Base-by-base conservation (phyloP, 768 basidiomycete genomes). In the Lyophyllum atratum region DNA sequence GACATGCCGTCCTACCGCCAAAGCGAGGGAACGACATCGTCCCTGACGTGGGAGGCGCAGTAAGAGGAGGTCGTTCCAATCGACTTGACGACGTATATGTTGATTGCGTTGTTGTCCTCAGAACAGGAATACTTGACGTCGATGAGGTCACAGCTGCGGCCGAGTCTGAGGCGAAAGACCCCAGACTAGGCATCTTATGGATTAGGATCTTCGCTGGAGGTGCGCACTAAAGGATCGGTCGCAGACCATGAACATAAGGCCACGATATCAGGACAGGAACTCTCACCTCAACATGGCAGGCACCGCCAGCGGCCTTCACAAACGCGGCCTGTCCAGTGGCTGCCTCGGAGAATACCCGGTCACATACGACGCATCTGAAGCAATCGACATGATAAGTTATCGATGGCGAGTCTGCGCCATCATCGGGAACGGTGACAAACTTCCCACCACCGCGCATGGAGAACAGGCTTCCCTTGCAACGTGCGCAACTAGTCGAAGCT, bases 311-410 rank as follows among this genome's bases (percentile, higher is more conserved):
- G 14, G 81, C 81, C 52, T 84, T 80, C 21, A 90, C 85, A 70
- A 90, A 93, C n/a, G 84, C 75, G 9, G 89, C 85, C 59, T 86
- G 82, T 1, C 89, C 88, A 21, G 76, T 80, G 48, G 73, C 72
- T 33, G 74, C 75, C 66, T 89, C 88, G 59, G 80, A 82, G 63
- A 94, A 91, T 9, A 76, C 66, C 17, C 81, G 79, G 43, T 83
- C 74, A 63, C 92, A 94, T 21, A 87, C 73, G 21, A 69, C 74
- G 64, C 92, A 94, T 51, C 80, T 83, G 70, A 94, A 93, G 67
- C 92, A 94, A 42, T 84, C 80, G 3, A 82, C 77, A 61, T 94
- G 92, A 64, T 89, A 93, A 21, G 80, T 78, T 67, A 80, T 80
- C n/a, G 84, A 79, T 22, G 74, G 71, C 17, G 75, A 75, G 28